phyloP scores from a whole-genome alignment of 768 basidiomycete species.

The Pisolithus sp. region DNA sequence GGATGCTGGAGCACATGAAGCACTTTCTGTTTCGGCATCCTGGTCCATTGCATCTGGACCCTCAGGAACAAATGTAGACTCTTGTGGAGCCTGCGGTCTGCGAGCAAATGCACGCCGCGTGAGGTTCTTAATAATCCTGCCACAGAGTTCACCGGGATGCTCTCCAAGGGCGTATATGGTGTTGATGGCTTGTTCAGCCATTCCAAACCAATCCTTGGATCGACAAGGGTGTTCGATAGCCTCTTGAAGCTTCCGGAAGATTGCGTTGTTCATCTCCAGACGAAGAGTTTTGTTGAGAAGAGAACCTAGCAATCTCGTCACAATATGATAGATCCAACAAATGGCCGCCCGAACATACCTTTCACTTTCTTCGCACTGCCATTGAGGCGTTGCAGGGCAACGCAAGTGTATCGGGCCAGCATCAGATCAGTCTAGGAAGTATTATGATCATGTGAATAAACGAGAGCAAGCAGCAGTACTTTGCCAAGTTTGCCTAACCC shows the following conservation, averaged over 20 bases:
- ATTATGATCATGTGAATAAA: neutral
- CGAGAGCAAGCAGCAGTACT: constrained; percentile 35
- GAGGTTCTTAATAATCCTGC: constrained; percentile 76
- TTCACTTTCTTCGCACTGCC: constrained; percentile 98
- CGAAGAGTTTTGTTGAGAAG: constrained; percentile 81
- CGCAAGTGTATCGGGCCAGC: constrained; percentile 88
- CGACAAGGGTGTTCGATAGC: constrained; percentile 75
- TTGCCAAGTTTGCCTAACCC: constrained; percentile 82
- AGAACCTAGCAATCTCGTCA: constrained; percentile 49
- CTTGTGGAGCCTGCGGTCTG: constrained; percentile 11
- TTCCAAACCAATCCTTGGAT: constrained; percentile 91
- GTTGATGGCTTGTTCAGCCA: constrained; percentile 96
- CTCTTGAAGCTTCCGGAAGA: constrained; percentile 79
- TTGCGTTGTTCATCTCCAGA: constrained; percentile 77
- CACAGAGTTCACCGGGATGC: constrained; percentile 82
- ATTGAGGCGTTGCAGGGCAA: constrained; percentile 85
- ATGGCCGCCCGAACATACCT: constrained; percentile 39
- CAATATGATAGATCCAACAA: neutral
- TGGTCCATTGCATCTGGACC: constrained; percentile 51
- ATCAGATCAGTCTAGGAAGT: constrained; percentile 68
- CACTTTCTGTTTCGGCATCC: constrained; percentile 22
- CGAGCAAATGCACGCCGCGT: constrained; percentile 61
- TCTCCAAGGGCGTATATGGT: constrained; percentile 93
- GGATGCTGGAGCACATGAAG: constrained; percentile 16
- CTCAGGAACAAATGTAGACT: neutral